phyloP scores from a whole-genome alignment of 176 grass and related monocot genomes.

The Ananas comosus region DNA sequence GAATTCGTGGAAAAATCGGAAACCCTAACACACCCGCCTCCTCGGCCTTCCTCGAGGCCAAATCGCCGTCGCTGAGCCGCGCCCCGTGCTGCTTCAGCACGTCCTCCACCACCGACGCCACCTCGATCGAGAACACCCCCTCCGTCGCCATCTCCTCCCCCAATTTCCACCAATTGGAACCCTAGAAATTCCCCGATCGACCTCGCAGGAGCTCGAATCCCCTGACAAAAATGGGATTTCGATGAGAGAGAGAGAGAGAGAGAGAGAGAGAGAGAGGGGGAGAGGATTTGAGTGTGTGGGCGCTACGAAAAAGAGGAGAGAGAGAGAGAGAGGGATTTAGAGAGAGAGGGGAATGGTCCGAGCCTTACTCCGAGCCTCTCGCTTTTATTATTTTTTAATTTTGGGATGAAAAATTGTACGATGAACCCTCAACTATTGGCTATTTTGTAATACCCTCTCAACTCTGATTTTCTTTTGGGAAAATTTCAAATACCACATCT shows the following conservation, averaged over 20 bases:
- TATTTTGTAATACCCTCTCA: too few relatives aligned
- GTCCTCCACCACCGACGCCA: slow-evolving; percentile 19
- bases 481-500: too few relatives aligned
- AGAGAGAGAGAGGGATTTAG: background rate
- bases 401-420: background rate
- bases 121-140: background rate
- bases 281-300: background rate
- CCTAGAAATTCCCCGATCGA: background rate
- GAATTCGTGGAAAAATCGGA: background rate
- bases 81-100: slow-evolving; percentile 15
- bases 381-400: background rate
- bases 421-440: background rate
- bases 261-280: background rate
- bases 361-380: slow-evolving; percentile 1
- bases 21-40: slow-evolving; percentile 39
- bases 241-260: background rate
- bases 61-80: slow-evolving; percentile 26
- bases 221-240: background rate
- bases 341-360: background rate
- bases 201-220: background rate
- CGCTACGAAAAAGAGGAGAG: background rate
- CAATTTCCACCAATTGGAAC: background rate
- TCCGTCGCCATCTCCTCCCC: slow-evolving; percentile 11
- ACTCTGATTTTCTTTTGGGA: too few relatives aligned
- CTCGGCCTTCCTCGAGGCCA: slow-evolving; percentile 52